A percentile compares a stretch with the other conserved stretches of the same genome.
Conservation (phyloP, 169 alveolate genomes). For the Plasmodium vivax region DNA sequence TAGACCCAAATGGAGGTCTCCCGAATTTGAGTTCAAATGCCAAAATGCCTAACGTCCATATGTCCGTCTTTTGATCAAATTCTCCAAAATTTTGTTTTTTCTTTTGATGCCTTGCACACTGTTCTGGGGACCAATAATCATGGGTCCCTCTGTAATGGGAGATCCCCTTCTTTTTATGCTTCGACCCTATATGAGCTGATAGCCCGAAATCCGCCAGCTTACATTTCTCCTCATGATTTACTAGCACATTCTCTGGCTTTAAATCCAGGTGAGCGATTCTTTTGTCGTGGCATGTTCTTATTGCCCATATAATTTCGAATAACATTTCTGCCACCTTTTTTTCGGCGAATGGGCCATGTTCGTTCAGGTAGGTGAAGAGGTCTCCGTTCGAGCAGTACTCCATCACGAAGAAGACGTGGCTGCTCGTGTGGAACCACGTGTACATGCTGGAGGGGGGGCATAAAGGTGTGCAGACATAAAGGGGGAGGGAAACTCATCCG, state of each 20-base stretch:
- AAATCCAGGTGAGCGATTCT: slow-evolving; percentile 89
- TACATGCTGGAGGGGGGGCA: slow-evolving; percentile 76
- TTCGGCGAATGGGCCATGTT: slow-evolving; percentile 81
- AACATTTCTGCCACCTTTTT: slow-evolving; percentile 82
- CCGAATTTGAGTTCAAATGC: slow-evolving; percentile 87
- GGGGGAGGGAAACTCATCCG: not conserved
- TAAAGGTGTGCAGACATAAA: not conserved
- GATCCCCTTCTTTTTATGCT: slow-evolving; percentile 77
- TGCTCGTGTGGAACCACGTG: slow-evolving; percentile 88
- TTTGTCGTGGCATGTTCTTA: slow-evolving; percentile 89
- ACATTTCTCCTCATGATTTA: slow-evolving; percentile 84
- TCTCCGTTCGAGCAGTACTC: slow-evolving; percentile 89
- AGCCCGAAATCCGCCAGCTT: slow-evolving; percentile 90
- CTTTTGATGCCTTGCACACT: slow-evolving; percentile 83
- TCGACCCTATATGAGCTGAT: slow-evolving; percentile 87
- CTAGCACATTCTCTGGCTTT: slow-evolving; percentile 88
- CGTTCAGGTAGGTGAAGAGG: slow-evolving; percentile 79
- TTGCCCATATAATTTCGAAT: slow-evolving; percentile 89
- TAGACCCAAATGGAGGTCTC: slow-evolving; percentile 85
- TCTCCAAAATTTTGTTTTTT: slow-evolving; percentile 80
- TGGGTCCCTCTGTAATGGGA: slow-evolving; percentile 77
- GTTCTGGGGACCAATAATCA: slow-evolving; percentile 89
- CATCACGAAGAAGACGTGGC: slow-evolving; percentile 87
- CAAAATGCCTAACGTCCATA: slow-evolving; percentile 88
- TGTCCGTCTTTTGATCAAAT: slow-evolving; percentile 87